phyloP scores from a whole-genome alignment of 2,329 filamentous ascomycete species.

The Aureobasidium mangrovei region DNA sequence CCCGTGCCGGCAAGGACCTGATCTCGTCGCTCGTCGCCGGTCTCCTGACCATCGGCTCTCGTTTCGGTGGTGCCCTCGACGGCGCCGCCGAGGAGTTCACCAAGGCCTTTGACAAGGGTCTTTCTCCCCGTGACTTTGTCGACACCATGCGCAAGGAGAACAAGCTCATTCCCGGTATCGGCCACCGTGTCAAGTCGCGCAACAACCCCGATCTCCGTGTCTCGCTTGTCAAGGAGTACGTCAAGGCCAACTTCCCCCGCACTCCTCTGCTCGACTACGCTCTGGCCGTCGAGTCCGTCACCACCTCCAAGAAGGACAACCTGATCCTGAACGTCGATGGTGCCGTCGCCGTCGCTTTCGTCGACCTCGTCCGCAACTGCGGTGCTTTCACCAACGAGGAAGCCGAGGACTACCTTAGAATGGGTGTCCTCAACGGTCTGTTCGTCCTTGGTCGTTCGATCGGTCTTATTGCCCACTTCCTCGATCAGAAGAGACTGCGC shows the following conservation, averaged over 20 bases:
- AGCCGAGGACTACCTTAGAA: slow-evolving; percentile 96
- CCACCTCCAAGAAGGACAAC: slow-evolving; percentile 99
- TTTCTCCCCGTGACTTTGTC: slow-evolving; percentile 97
- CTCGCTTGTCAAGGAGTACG: slow-evolving; percentile 98
- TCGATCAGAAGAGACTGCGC: slow-evolving; percentile 98
- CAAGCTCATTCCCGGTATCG: slow-evolving; percentile 99
- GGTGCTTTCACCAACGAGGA: slow-evolving; percentile 94
- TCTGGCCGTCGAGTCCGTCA: slow-evolving; percentile 93
- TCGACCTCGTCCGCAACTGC: slow-evolving; percentile 94
- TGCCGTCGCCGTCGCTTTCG: slow-evolving; percentile 96
- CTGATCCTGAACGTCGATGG: slow-evolving; percentile 98
- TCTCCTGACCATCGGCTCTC: slow-evolving; percentile 95
- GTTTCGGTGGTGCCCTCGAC: slow-evolving; percentile 96
- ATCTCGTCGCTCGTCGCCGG: slow-evolving; percentile 92
- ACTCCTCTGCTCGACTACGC: slow-evolving; percentile 99
- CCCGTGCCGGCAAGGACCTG: slow-evolving; percentile 96
- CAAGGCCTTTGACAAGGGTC: slow-evolving; percentile 94
- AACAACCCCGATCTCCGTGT: slow-evolving; percentile 99
- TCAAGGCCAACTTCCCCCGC: slow-evolving; percentile 91
- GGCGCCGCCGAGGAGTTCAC: slow-evolving; percentile 98
- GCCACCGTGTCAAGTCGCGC: slow-evolving; percentile 97
- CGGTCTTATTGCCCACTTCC: slow-evolving; percentile 98
- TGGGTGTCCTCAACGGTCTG: slow-evolving; percentile 98
- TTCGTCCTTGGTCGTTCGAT: slow-evolving; percentile 97
- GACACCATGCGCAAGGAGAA: slow-evolving; percentile 99